Percentiles rank a stretch among this genome's conserved stretches.
These are phyloP conservation scores for Zasmidium cellare DNA, from an alignment of 2,329 filamentous ascomycete species.

Conservation along the genomic window DNA sequence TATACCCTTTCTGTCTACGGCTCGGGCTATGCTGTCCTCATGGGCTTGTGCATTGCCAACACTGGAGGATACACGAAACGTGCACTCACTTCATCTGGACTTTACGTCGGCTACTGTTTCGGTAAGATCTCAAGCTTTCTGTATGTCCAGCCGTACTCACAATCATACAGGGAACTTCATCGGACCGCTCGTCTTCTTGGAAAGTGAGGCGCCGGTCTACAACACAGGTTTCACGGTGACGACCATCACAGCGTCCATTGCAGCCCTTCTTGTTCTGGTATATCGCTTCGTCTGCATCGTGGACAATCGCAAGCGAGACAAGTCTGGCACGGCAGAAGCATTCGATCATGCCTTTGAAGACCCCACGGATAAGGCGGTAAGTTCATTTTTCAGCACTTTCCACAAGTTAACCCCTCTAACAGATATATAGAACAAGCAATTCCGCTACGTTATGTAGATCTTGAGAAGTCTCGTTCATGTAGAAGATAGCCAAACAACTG, in stretches of 20 bases:
- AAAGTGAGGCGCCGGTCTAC: conserved; percentile 43
- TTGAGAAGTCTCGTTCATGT: neutral
- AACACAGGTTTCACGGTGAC: conserved; percentile 41
- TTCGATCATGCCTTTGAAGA: conserved; percentile 56
- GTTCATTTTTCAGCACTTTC: neutral
- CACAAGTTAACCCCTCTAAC: conserved; percentile 41
- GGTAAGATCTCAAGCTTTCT: conserved; percentile 30
- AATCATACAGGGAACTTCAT: conserved; percentile 41
- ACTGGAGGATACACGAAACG: conserved; percentile 37
- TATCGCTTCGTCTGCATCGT: conserved; percentile 48
- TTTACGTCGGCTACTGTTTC: conserved; percentile 54
- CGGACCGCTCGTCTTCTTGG: conserved; percentile 44
- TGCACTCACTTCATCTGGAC: conserved; percentile 48
- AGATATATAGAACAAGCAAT: conserved; percentile 38
- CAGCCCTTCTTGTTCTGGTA: conserved; percentile 40
- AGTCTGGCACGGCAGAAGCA: conserved; percentile 44
- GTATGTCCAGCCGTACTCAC: neutral
- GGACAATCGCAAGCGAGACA: conserved; percentile 47
- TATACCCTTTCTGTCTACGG: conserved; percentile 12
- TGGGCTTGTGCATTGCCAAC: conserved; percentile 16
- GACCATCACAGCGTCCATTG: conserved; percentile 35
- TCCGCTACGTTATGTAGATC: conserved; percentile 11
- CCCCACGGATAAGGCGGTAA: conserved; percentile 45
- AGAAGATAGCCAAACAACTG: no score
- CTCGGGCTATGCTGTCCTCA: conserved; percentile 10